A percentile compares a stretch with the other conserved stretches of the same genome.
Evolutionary conservation across 1,284 basidiomycete species (phyloP).

Genomic region (Tranzscheliella williamsii): DNA sequence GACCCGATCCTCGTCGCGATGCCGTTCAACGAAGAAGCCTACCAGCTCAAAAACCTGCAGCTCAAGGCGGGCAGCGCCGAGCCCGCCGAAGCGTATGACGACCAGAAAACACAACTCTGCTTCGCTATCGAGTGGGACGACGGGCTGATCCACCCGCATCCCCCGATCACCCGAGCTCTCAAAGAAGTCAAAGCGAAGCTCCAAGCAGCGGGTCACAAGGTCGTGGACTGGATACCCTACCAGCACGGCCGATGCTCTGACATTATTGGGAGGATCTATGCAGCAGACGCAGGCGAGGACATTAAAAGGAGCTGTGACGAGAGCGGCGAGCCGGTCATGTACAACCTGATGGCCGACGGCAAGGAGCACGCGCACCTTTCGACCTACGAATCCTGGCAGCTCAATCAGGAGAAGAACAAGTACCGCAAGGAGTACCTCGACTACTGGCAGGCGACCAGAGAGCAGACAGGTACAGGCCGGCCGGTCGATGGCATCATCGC

Average conservation of each 20-base stretch:
- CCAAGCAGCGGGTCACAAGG: slow-evolving; percentile 36
- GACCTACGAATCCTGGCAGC: slow-evolving; percentile 68
- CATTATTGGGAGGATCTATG: slow-evolving; percentile 45
- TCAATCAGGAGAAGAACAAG: slow-evolving; percentile 60
- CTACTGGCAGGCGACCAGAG: slow-evolving; percentile 66
- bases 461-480: slow-evolving; percentile 65
- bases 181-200: slow-evolving; percentile 49
- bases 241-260: slow-evolving; percentile 47
- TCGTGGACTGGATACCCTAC: slow-evolving; percentile 30
- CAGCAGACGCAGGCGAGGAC: slow-evolving; percentile 45
- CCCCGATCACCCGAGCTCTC: slow-evolving; percentile 61
- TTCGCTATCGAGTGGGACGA: slow-evolving; percentile 57
- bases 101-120: slow-evolving; percentile 7
- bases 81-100: not conserved
- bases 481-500: slow-evolving; percentile 69
- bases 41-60: slow-evolving; percentile 17
- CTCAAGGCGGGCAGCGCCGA: slow-evolving; percentile 11
- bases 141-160: slow-evolving; percentile 59
- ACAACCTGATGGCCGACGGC: slow-evolving; percentile 9
- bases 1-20: slow-evolving; percentile 62
- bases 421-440: slow-evolving; percentile 66
- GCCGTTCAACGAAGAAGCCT: slow-evolving; percentile 34
- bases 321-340: slow-evolving; percentile 44
- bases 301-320: slow-evolving; percentile 19
- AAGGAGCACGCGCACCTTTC: slow-evolving; percentile 35